Base-by-base conservation (phyloP, 1,284 basidiomycete species). In the Cryptococcus sp. region DNA sequence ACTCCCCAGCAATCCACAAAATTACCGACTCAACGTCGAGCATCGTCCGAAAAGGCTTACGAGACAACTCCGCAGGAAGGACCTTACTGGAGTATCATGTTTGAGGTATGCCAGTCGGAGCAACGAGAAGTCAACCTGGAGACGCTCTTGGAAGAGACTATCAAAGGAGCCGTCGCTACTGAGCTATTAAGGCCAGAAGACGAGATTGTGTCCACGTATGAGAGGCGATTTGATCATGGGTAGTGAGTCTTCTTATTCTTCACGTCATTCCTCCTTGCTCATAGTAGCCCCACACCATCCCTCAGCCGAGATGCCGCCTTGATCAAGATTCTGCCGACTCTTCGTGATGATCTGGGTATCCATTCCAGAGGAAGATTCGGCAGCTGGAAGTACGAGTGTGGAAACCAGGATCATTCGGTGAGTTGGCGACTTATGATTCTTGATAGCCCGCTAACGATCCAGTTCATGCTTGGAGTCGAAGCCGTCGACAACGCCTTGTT, bases 321-420 rank as follows among this genome's bases (percentile, higher is more conserved):
- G 36, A 69, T 69, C 24, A 57, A 67, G 23, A 73, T 79, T 56
- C 69, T 80, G 31, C 79, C 79, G 2, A 66, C 64, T 21, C 64
- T 80, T 34, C 64, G 69, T 55, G 74, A 78, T 49, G 66, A 57
- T 16, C 62, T 69, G 45, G 67, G 67, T 46, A 78, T 80, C 49
- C 72, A 74, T 63, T 76, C 74, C 18, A 73, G 79, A 47, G 79
- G 79, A 36, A 70, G 79, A 46, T 80, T 80, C 62, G 79, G 79
- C n/a, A 77, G 75, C 42, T 80, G 79, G 77, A 77, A 77, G 62
- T 79, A 78, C 64, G 77, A 78, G 64, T 75, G 77, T 9, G 78
- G 78, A 1, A 80, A 80, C 62, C 78, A 80, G 62, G 78, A 80
- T 59, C 78, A 80, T 59, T 77, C 75, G 2, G 55, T 66, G 49